Base-by-base conservation (phyloP, 148 eudicot species). In the Pouteria glomerata region DNA sequence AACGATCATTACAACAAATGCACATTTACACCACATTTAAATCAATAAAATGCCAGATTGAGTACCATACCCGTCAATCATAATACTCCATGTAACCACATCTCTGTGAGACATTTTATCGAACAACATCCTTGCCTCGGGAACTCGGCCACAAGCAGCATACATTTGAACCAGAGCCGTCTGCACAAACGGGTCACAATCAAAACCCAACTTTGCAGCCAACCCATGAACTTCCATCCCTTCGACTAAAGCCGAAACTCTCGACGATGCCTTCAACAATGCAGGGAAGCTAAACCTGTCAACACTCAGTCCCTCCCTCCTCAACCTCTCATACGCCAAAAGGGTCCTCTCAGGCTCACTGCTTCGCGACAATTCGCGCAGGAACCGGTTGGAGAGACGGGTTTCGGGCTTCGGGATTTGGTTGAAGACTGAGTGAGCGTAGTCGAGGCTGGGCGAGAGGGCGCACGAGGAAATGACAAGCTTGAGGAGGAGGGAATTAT, bases 211-310 rank as follows among this genome's bases (percentile, higher is more conserved):
- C 29, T 87, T 87, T 21, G 50, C 56, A 13, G 61, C 79, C 75
- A 87, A 68, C 68, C 88, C 86, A 79, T 87, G 91, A 67, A 87
- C 58, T 74, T 78, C 78, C 76, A 53, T 81, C 59, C 91, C 88
- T 76, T 82, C 88, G 11, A 14, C 29, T 19, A 82, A 44, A 2
- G 75, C 79, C 55, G 11, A 10, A 56, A 57, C 60, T 55, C 69
- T 76, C 1, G 83, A 31, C n/a, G 77, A 71, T 6, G 83, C 86
- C 66, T 87, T 87, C 53, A 87, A 52, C 35, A 87, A 23, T 0
- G 83, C 68, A 2, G 91, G 91, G 19, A 84, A 80, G 68, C 73
- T 66, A 48, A 84, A 87, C 67, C 82, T 74, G 73, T 82, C 83
- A 53, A 81, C 52, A 27, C 53, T 48, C 57, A 79, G 27, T 11